Evolutionary conservation across 352 stramenopile species (phyloP), one percentile per base, ranked within the genome.

Genomic region (Phytopythium cucurbitacearum): DNA sequence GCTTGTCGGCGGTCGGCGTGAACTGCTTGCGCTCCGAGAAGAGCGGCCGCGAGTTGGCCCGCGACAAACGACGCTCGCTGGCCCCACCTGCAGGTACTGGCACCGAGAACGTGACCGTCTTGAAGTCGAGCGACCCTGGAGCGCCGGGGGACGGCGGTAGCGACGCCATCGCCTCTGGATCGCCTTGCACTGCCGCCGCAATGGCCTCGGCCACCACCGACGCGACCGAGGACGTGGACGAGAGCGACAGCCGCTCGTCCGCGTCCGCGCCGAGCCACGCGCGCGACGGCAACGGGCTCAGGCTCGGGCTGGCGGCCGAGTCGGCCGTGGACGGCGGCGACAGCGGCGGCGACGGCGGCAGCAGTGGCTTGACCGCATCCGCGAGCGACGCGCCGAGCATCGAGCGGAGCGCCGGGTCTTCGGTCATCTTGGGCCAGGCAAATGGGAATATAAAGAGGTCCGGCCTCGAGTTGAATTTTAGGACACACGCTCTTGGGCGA

Each of bases 1-100:
- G 74, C 56, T 98, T 98, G 66, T 98, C 93, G 4, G 85, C 87
- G 33, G 74, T 90, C 11, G 76, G 80, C 12, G 82, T 93, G 64
- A 78, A 93, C 32, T 81, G 64, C 61, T 88, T 84, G 47, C 82
- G 80, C 63, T 93, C 82, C 38, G 71, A 85, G 38, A 89, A 76
- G n/a, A 76, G 56, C 9, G 67, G 64, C 0, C 67, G 63, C 42
- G 65, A 72, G 33, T 34, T 60, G 38, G 71, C 67, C 1, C 67
- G 57, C 10, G 57, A 66, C 4, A 53, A 51, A 6, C 67, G 60
- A 6, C 67, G 64, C 51, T 65, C 62, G 4, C 65, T 38, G 1
- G 56, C 40, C 16, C 36, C 15, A 7, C 1, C 21, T 28, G 21
- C 21, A 21, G 51, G 54, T 3, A 62, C 28, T 9, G 60, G 40